phyloP scores from a whole-genome alignment of 495 filamentous ascomycete genomes.

The Lasiosphaeria ovina region DNA sequence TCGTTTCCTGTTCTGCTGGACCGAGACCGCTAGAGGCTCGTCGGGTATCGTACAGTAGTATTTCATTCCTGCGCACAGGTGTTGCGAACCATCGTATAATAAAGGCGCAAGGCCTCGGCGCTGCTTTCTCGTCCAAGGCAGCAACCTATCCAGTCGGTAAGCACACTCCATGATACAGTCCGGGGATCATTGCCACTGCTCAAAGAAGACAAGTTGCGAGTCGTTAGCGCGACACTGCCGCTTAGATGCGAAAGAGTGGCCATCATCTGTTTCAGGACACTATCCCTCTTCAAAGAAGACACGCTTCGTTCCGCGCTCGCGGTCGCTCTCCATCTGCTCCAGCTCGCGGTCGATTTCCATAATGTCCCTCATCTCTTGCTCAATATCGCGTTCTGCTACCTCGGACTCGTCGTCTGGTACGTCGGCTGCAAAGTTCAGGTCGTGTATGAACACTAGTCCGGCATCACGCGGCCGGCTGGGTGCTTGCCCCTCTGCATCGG shows the following conservation, averaged over 20 bases:
- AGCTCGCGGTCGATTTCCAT: conserved; percentile 56
- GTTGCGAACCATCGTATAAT: background rate
- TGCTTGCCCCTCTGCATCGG: conserved; percentile 2
- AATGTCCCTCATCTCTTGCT: conserved; percentile 53
- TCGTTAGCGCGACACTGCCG: background rate
- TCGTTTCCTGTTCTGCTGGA: conserved; percentile 3
- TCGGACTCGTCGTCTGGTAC: conserved; percentile 42
- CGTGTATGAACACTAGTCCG: conserved; percentile 45
- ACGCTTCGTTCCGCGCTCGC: conserved; percentile 45
- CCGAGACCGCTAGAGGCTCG: conserved; percentile 14
- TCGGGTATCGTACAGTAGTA: conserved; percentile 40
- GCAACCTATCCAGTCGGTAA: too few relatives aligned
- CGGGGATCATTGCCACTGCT: conserved; percentile 1
- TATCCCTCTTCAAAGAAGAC: conserved; percentile 48
- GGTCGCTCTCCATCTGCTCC: conserved; percentile 44
- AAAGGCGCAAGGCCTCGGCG: background rate
- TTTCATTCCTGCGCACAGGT: background rate
- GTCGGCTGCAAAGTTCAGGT: conserved; percentile 41
- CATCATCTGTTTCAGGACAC: conserved; percentile 5
- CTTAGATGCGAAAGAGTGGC: background rate
- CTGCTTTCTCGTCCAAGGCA: background rate
- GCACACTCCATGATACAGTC: too few relatives aligned
- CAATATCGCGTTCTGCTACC: conserved; percentile 47
- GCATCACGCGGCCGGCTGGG: conserved; percentile 10
- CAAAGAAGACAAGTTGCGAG: conserved; percentile 4